Evolutionary conservation across 2,329 filamentous ascomycete species (phyloP).

Genomic region (Hypoxylon sp.): DNA sequence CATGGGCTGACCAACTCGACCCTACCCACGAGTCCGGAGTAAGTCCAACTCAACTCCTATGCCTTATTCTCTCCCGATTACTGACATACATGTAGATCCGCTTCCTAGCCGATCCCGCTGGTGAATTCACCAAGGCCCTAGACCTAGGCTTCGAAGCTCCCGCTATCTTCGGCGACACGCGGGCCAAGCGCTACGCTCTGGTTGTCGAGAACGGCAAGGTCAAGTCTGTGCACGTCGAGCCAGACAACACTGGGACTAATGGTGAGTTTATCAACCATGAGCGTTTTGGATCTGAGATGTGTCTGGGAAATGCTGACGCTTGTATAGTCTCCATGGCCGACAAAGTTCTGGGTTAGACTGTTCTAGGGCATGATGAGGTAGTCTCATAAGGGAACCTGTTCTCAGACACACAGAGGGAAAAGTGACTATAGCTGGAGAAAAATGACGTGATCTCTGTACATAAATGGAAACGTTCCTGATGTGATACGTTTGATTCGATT

Average conservation of each 20-base stretch:
- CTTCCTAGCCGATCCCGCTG: conserved; percentile 86
- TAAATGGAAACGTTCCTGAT: neutral
- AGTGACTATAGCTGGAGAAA: neutral
- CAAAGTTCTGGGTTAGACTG: conserved; percentile 59
- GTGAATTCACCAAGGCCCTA: conserved; percentile 83
- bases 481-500: neutral
- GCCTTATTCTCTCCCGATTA: neutral
- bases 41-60: conserved; percentile 56
- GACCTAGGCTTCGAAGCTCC: conserved; percentile 85
- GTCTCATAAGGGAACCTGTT: neutral
- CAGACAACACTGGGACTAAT: conserved; percentile 86
- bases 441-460: conserved; percentile 2
- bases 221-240: conserved; percentile 83
- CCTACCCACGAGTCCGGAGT: conserved; percentile 81
- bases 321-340: conserved; percentile 64
- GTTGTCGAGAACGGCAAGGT: conserved; percentile 88
- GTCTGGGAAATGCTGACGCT: conserved; percentile 11
- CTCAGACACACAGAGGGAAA: neutral
- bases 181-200: conserved; percentile 90
- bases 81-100: conserved; percentile 72
- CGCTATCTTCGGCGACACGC: conserved; percentile 82
- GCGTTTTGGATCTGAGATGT: neutral
- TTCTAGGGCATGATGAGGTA: neutral
- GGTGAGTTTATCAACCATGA: conserved; percentile 63
- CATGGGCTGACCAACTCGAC: conserved; percentile 85